A percentile compares a stretch with the other conserved stretches of the same genome.
These are phyloP conservation scores for Phytophthora melonis DNA, from an alignment of 352 stramenopile genomes.

Conservation along the genomic window DNA sequence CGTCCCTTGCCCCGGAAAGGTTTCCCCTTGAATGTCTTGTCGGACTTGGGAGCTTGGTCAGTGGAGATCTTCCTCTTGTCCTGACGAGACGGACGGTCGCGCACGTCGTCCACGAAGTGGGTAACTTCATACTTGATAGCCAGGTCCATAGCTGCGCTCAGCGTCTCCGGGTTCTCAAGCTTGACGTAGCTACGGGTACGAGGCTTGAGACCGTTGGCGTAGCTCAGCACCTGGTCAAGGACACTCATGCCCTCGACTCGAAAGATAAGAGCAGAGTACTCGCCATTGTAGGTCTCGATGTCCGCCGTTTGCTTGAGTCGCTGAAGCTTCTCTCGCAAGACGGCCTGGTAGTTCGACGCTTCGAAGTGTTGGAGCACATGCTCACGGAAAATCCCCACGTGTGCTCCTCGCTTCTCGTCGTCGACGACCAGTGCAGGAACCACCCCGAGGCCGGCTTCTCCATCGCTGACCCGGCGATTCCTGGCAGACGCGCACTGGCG, in stretches of 20 bases:
- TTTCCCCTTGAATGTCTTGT: not conserved
- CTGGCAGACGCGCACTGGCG: too few species aligned
- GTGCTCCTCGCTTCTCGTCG: too few species aligned
- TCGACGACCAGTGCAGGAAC: too few species aligned
- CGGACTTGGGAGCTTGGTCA: not conserved
- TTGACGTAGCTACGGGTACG: slow-evolving; percentile 9
- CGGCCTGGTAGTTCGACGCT: too few species aligned
- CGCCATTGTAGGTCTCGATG: slow-evolving; percentile 14
- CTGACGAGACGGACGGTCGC: too few species aligned
- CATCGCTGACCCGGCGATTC: not conserved
- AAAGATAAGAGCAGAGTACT: slow-evolving; percentile 7
- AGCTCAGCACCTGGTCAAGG: slow-evolving; percentile 4
- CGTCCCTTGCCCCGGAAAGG: too few species aligned
- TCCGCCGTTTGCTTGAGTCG: slow-evolving; percentile 8
- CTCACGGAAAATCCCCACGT: too few species aligned
- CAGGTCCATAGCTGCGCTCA: slow-evolving; percentile 13
- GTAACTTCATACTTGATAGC: slow-evolving; percentile 11
- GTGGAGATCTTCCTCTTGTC: too few species aligned
- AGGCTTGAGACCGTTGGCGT: slow-evolving; percentile 11
- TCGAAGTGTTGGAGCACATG: too few species aligned
- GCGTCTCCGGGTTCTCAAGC: not conserved
- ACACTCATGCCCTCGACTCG: slow-evolving; percentile 8
- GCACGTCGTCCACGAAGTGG: not conserved
- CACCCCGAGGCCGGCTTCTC: slow-evolving; percentile 1
- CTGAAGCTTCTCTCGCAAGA: not conserved